phyloP scores from a whole-genome alignment of 139 green algal species.

The Coccomyxa sp. region DNA sequence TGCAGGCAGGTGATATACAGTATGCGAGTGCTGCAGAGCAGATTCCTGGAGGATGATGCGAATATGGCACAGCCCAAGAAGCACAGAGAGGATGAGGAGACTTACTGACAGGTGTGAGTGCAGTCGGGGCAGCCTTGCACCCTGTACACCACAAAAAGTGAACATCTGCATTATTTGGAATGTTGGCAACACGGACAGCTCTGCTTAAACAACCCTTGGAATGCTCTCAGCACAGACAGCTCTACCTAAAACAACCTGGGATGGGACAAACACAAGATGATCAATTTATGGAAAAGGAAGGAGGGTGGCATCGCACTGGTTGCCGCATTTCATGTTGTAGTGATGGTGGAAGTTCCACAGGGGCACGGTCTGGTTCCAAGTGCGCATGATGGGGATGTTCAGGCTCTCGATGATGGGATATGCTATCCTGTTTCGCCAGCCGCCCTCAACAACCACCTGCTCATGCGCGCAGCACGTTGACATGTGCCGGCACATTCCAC shows the following conservation, averaged over 20 bases:
- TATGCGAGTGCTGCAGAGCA: too few relatives aligned
- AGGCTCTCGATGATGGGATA: conserved; percentile 4
- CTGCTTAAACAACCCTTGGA: not conserved
- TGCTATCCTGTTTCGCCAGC: conserved; percentile 9
- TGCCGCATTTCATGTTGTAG: not conserved
- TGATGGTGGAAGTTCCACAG: conserved; percentile 15
- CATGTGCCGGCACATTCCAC: not conserved
- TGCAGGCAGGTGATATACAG: too few relatives aligned
- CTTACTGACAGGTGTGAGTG: not conserved
- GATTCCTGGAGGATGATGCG: too few relatives aligned
- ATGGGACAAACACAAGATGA: too few relatives aligned
- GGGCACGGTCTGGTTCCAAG: conserved; percentile 18
- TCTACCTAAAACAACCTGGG: too few relatives aligned
- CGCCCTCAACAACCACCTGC: conserved; percentile 8
- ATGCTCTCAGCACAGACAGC: not conserved
- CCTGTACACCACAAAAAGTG: not conserved
- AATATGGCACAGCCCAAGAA: too few relatives aligned
- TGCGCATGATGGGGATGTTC: conserved; percentile 13
- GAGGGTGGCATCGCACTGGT: not conserved
- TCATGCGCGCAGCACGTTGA: not conserved
- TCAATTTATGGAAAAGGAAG: not conserved
- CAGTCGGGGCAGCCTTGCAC: not conserved
- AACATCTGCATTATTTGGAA: not conserved
- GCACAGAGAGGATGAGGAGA: too few relatives aligned
- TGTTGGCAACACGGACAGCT: not conserved